Conservation (phyloP, 208 protist species). For the Blechomonas ayalai region DNA sequence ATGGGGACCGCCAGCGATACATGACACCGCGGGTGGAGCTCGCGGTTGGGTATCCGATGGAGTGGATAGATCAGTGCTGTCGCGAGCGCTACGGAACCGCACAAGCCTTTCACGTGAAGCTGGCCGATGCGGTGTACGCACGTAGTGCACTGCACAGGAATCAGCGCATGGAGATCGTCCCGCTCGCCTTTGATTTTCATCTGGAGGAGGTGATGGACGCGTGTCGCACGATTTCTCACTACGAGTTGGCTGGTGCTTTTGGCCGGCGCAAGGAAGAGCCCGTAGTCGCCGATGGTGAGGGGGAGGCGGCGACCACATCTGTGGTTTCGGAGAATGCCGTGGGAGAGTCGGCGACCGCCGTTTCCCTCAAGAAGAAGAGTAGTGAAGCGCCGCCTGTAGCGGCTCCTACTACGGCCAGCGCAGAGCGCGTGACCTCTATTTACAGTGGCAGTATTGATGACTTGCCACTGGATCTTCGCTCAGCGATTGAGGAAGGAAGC, state of each 20-base stretch:
- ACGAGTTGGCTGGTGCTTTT: slow-evolving; percentile 67
- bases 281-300: background rate
- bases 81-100: slow-evolving; percentile 37
- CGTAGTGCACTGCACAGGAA: slow-evolving; percentile 61
- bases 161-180: slow-evolving; percentile 72
- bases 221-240: slow-evolving; percentile 53
- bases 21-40: slow-evolving; percentile 59
- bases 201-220: slow-evolving; percentile 60
- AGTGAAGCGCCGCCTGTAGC: no score
- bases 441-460: no score
- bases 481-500: slow-evolving; percentile 52
- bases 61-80: slow-evolving; percentile 76
- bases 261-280: slow-evolving; percentile 20
- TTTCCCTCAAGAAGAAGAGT: no score
- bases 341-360: no score
- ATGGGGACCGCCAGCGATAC: slow-evolving; percentile 8
- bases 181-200: slow-evolving; percentile 69
- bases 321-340: no score
- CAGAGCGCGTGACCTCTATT: no score
- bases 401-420: no score
- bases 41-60: slow-evolving; percentile 72
- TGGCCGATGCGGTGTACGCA: slow-evolving; percentile 48
- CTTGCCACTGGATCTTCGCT: no score
- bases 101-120: slow-evolving; percentile 56
- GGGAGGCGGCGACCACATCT: background rate